Conservation (phyloP, 2,329 filamentous ascomycete species). For the Venturia effusa region DNA sequence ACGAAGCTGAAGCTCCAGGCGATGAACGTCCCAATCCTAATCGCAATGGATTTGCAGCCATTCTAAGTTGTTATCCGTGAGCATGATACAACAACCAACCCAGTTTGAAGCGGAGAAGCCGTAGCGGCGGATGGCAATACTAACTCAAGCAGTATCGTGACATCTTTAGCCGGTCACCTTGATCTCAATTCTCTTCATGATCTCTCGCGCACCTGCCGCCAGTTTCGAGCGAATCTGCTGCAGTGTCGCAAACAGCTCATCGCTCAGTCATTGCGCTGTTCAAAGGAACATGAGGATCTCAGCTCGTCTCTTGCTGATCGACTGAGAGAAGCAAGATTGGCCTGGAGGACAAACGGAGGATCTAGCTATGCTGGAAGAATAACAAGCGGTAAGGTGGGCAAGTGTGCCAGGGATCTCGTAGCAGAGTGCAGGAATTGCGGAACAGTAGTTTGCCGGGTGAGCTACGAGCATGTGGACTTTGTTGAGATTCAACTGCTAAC, state of each 20-base stretch:
- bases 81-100: slow-evolving; percentile 21
- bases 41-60: slow-evolving; percentile 48
- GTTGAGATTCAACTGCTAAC: neutral
- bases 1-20: neutral
- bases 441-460: slow-evolving; percentile 70
- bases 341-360: slow-evolving; percentile 17
- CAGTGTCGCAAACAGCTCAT: slow-evolving; percentile 68
- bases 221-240: slow-evolving; percentile 65
- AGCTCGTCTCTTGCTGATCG: slow-evolving; percentile 41
- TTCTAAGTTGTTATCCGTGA: slow-evolving; percentile 60
- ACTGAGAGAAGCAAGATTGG: slow-evolving; percentile 17
- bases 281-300: slow-evolving; percentile 51
- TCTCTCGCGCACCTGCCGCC: slow-evolving; percentile 70
- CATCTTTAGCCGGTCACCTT: slow-evolving; percentile 62
- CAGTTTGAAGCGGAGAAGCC: neutral
- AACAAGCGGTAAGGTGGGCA: slow-evolving; percentile 57
- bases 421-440: slow-evolving; percentile 69
- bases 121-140: neutral
- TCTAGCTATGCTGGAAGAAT: slow-evolving; percentile 24
- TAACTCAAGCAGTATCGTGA: slow-evolving; percentile 52
- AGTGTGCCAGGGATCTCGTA: slow-evolving; percentile 82
- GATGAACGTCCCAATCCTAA: slow-evolving; percentile 38
- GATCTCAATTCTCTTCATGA: slow-evolving; percentile 82
- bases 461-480: slow-evolving; percentile 18
- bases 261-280: slow-evolving; percentile 66